Conservation (phyloP, 2,329 filamentous ascomycete species). For the Colletotrichum simmondsii region DNA sequence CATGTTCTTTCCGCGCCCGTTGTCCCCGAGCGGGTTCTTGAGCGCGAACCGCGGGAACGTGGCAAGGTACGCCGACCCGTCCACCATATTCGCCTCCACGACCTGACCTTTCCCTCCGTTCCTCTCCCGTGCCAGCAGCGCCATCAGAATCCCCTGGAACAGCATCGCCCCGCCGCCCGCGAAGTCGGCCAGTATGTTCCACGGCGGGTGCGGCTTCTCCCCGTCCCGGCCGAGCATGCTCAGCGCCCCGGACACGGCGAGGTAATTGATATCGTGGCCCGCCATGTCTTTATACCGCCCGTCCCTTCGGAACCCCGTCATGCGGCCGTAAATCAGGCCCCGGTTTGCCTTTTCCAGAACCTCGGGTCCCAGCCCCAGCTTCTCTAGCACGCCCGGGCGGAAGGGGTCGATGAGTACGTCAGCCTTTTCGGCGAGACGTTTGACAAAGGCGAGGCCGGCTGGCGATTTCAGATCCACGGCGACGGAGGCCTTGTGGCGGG, state of each 20-base stretch:
- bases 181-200: slow-evolving; percentile 90
- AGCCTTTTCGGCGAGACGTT: slow-evolving; percentile 68
- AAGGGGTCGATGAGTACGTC: slow-evolving; percentile 95
- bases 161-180: slow-evolving; percentile 87
- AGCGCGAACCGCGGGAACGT: slow-evolving; percentile 78
- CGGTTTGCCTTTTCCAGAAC: slow-evolving; percentile 76
- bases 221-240: slow-evolving; percentile 77
- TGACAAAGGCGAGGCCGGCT: slow-evolving; percentile 72
- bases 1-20: slow-evolving; percentile 77
- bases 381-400: slow-evolving; percentile 90
- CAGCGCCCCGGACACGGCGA: slow-evolving; percentile 86
- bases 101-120: slow-evolving; percentile 80
- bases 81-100: slow-evolving; percentile 97
- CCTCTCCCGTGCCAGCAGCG: slow-evolving; percentile 73
- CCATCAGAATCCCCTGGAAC: slow-evolving; percentile 84
- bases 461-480: slow-evolving; percentile 80
- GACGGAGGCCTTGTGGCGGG: slow-evolving; percentile 84
- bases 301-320: slow-evolving; percentile 91
- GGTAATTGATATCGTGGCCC: slow-evolving; percentile 96
- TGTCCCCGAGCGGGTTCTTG: slow-evolving; percentile 71
- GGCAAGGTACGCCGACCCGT: slow-evolving; percentile 83
- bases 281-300: slow-evolving; percentile 90
- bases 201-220: slow-evolving; percentile 80
- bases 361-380: slow-evolving; percentile 79
- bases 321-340: slow-evolving; percentile 81